These are phyloP conservation scores for Buddleja alternifolia DNA, from an alignment of 257 asterid genomes.

Conservation along the genomic window DNA sequence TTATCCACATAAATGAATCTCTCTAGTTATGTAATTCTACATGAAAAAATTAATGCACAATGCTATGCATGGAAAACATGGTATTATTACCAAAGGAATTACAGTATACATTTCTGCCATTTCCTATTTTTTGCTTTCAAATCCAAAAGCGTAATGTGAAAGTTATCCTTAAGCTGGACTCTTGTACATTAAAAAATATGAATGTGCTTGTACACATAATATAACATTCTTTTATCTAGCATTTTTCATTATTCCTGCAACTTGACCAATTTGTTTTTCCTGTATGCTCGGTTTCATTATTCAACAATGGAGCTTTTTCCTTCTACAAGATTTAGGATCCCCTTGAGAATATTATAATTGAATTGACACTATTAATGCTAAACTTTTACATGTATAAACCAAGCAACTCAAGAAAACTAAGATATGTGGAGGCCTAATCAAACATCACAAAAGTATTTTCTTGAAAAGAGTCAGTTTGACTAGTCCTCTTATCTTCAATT, in stretches of 20 bases:
- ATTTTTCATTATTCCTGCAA: neutral
- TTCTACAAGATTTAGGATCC: neutral
- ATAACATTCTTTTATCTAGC: neutral
- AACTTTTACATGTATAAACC: constrained; percentile 9
- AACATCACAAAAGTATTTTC: neutral
- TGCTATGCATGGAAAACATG: neutral
- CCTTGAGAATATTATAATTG: neutral
- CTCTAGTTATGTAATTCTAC: neutral
- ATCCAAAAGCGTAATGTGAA: neutral
- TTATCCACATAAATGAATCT: neutral
- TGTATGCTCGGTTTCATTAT: neutral
- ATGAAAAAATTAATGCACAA: neutral
- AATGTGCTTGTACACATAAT: neutral
- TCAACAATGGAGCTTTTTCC: neutral
- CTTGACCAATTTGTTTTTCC: neutral
- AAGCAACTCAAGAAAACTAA: neutral
- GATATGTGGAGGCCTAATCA: neutral
- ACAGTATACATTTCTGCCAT: neutral
- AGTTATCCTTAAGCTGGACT: neutral
- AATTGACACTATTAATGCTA: neutral
- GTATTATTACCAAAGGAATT: neutral
- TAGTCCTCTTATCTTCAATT: neutral
- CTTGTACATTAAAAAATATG: neutral
- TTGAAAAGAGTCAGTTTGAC: neutral
- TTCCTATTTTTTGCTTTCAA: neutral